phyloP scores from a whole-genome alignment of 2,329 filamentous ascomycete species.

The Teratosphaeria gauchensis region DNA sequence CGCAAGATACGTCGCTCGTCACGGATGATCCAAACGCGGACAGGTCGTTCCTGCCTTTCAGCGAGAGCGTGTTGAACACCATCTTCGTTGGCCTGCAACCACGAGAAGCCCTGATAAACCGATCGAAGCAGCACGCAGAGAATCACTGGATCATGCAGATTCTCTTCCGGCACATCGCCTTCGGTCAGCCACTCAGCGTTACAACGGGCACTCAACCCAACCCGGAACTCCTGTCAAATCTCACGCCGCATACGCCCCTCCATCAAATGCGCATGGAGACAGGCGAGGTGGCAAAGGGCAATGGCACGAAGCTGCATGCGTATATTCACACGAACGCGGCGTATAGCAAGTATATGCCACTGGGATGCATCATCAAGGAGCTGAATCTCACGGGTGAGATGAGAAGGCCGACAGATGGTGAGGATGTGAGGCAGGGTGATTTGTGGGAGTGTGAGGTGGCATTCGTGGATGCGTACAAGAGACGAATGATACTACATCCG shows the following conservation, averaged over 20 bases:
- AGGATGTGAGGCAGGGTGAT: constrained; percentile 27
- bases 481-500: constrained; percentile 25
- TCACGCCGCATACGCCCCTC: not conserved
- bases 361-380: constrained; percentile 10
- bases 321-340: constrained; percentile 4
- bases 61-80: constrained; percentile 35
- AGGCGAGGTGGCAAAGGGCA: not conserved
- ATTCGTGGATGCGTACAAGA: constrained; percentile 27
- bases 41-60: constrained; percentile 40
- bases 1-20: constrained; percentile 32
- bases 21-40: constrained; percentile 13
- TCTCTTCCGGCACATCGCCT: constrained; percentile 44
- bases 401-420: not conserved
- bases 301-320: constrained; percentile 1
- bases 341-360: constrained; percentile 3
- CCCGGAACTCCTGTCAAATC: not conserved
- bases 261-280: not conserved
- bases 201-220: not conserved
- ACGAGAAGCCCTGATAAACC: constrained; percentile 35
- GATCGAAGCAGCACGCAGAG: constrained; percentile 25
- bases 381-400: constrained; percentile 8
- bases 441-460: constrained; percentile 37
- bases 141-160: constrained; percentile 45
- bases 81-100: constrained; percentile 39
- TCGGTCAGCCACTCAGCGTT: not conserved